Base-by-base conservation (phyloP, 305 asterid genomes). In the Fraxinus sp. region DNA sequence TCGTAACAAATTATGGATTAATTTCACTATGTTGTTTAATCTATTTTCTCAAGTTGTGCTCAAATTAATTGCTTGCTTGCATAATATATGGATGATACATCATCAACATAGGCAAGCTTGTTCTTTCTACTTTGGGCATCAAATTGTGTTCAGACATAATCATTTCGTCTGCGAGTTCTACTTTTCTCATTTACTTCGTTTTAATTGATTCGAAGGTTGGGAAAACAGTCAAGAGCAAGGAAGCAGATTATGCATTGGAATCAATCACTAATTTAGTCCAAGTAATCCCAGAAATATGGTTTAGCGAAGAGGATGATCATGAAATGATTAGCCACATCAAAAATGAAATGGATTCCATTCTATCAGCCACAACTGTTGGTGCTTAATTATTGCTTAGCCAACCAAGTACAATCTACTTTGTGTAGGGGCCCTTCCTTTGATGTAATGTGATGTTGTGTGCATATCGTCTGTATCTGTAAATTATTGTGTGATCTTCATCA, bases 231-330 rank as follows among this genome's bases (percentile, higher is more conserved):
- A 95, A 89, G 87, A 88, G 87, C 41, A 85, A 89, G 49, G 98
- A 88, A 77, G 94, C 98, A 7, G 98, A 95, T 81, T 95, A 93
- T 82, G 97, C 92, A 1, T 30, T 91, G 64, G 97, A 92, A 49
- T 82, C 33, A 13, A 83, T 95, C 75, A 78, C 78, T 39, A 84
- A 87, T 26, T 80, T 95, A 83, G 88, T 84, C 18, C 87, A 91
- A 84, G 82, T 83, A 59, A 89, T 95, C 33, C 98, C 97, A 77
- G 97, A 93, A 79, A 91, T 93, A 82, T 95, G 98, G 83, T 22
- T 81, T 7, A 79, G 64, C 9, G 86, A 79, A 20, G 90, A 85
- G 59, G 83, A 71, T 6, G 83, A n/a, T n/a, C n/a, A 81, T 9
- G 18, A 86, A 20, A 85, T 66, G 66, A 82, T 87, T 30, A 55